Percentiles rank a stretch among this genome's conserved stretches.
Conservation (phyloP, 2,329 filamentous ascomycete species). For the Colletotrichum sp. region DNA sequence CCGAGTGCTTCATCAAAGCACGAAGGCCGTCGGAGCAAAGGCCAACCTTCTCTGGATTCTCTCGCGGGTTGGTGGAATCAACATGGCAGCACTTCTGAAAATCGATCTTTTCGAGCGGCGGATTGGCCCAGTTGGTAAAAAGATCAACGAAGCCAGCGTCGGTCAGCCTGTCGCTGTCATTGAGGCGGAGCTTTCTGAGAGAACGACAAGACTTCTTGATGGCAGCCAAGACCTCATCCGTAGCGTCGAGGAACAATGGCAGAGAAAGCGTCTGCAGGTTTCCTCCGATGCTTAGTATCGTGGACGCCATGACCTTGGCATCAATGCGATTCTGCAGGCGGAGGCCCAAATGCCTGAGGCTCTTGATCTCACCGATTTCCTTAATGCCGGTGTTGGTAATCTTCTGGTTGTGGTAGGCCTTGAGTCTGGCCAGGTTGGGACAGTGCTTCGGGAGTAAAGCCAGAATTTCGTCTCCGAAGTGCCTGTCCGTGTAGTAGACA, state of each 20-base stretch:
- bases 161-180: conserved; percentile 75
- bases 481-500: conserved; percentile 82
- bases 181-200: conserved; percentile 80
- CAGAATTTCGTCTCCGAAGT: conserved; percentile 76
- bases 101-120: conserved; percentile 72
- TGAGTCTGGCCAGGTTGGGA: conserved; percentile 73
- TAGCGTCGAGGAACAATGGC: conserved; percentile 66
- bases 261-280: conserved; percentile 80
- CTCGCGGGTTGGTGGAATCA: conserved; percentile 71
- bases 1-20: conserved; percentile 85
- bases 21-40: conserved; percentile 77
- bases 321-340: conserved; percentile 64
- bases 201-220: conserved; percentile 73
- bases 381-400: conserved; percentile 69
- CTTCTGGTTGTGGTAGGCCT: conserved; percentile 80
- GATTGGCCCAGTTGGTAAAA: conserved; percentile 79
- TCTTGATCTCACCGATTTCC: conserved; percentile 63
- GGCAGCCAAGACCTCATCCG: conserved; percentile 71
- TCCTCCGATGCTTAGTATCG: conserved; percentile 67
- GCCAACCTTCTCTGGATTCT: conserved; percentile 69
- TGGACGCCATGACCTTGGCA: conserved; percentile 59
- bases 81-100: conserved; percentile 79
- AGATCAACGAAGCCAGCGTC: conserved; percentile 75
- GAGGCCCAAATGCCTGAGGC: conserved; percentile 77
- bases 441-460: conserved; percentile 66